Percentiles rank a stretch among this genome's conserved stretches.
phyloP scores from a whole-genome alignment of 176 grass and related monocot species.

The Musa acuminata region DNA sequence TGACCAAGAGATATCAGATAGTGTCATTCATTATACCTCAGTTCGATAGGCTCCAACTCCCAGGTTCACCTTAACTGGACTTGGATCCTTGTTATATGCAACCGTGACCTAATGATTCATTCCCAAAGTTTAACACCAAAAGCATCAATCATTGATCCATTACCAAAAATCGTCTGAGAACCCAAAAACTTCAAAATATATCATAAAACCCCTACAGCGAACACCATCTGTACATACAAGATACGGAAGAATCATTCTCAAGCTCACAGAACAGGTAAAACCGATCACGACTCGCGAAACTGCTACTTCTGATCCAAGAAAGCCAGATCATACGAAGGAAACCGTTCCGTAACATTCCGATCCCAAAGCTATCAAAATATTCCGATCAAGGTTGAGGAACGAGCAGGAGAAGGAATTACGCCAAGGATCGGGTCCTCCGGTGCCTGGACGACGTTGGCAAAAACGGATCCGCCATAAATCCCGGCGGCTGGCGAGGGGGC shows the following conservation, averaged over 20 bases:
- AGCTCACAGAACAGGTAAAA: conserved; percentile 6
- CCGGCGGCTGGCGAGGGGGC: neutral
- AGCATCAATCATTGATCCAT: neutral
- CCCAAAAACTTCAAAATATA: neutral
- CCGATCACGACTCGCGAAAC: conserved; percentile 8
- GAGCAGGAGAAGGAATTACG: conserved; percentile 20
- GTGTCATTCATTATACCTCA: conserved; percentile 44
- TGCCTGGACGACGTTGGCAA: conserved; percentile 56
- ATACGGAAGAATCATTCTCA: neutral
- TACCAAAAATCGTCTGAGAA: neutral
- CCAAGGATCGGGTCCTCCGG: conserved; percentile 97
- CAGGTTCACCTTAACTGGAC: conserved; percentile 77
- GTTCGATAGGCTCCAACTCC: conserved; percentile 96
- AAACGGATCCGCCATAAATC: conserved; percentile 38
- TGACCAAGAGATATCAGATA: neutral
- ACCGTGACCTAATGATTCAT: conserved; percentile 59
- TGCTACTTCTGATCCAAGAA: neutral
- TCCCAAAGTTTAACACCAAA: neutral
- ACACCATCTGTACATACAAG: neutral
- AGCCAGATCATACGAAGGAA: neutral
- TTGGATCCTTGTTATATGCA: conserved; percentile 96
- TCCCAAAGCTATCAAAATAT: neutral
- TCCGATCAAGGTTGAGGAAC: neutral
- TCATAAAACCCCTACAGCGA: no score
- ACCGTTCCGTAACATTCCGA: neutral